Conservation (phyloP, 176 grass and related monocot genomes). For the Paspalum notatum region DNA sequence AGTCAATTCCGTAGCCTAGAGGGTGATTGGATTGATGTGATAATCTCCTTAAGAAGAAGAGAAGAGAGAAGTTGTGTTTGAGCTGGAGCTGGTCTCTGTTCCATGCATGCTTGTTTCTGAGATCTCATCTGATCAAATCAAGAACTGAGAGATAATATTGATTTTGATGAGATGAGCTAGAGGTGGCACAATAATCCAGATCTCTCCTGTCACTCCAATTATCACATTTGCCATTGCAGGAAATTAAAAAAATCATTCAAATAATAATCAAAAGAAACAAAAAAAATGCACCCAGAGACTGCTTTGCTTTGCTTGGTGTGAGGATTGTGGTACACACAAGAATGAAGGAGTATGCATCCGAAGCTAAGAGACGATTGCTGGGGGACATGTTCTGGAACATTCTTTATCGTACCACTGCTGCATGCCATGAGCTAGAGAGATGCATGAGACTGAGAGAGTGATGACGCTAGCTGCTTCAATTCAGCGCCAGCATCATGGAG, state of each 20-base stretch:
- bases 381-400: constrained; percentile 32
- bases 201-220: constrained; percentile 23
- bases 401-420: constrained; percentile 35
- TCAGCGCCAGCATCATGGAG: constrained; percentile 21
- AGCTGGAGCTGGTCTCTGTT: constrained; percentile 25
- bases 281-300: neutral
- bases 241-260: neutral
- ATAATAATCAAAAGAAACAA: neutral
- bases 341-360: neutral
- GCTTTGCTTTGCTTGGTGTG: too few species aligned
- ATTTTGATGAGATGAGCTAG: constrained; percentile 19
- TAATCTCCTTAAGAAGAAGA: constrained; percentile 34
- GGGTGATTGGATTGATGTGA: constrained; percentile 46
- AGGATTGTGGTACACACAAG: neutral
- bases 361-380: constrained; percentile 11
- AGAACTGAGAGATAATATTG: constrained; percentile 23
- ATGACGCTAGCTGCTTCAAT: neutral
- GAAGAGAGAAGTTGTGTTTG: constrained; percentile 9
- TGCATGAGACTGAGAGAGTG: neutral
- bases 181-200: neutral
- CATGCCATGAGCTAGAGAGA: neutral
- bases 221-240: neutral
- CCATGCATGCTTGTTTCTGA: constrained; percentile 44
- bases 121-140: constrained; percentile 31
- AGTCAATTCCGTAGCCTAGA: neutral